Conservation (phyloP, 768 basidiomycete genomes). For the Boletus rubroflammeus region DNA sequence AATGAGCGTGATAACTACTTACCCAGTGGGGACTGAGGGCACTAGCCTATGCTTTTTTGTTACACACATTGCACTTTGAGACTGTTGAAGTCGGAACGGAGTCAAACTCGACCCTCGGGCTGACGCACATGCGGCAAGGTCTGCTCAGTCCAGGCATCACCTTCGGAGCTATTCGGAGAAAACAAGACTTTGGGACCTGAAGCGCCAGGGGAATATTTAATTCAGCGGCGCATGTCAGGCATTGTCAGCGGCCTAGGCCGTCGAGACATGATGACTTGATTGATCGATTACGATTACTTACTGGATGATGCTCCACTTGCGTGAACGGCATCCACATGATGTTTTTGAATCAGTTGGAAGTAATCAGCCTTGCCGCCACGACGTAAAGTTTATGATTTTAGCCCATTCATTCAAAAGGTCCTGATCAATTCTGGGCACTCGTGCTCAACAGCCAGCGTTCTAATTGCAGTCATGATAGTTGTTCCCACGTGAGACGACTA, state of each 20-base stretch:
- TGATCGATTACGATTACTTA: no score
- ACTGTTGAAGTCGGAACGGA: neutral
- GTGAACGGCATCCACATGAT: constrained; percentile 1
- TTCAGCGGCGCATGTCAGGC: neutral
- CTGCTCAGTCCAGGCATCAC: neutral
- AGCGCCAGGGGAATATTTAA: neutral
- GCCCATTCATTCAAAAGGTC: neutral
- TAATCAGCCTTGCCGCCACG: neutral
- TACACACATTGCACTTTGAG: no score
- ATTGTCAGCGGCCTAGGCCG: neutral
- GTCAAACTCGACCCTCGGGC: neutral
- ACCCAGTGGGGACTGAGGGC: neutral
- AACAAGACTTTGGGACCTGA: neutral
- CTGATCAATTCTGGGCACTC: neutral
- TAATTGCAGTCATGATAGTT: neutral
- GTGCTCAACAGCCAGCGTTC: neutral
- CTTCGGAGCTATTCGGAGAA: neutral
- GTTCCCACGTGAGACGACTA: constrained; percentile 23
- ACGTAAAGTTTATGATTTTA: neutral
- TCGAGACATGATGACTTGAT: neutral
- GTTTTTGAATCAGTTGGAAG: neutral
- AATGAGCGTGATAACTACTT: neutral
- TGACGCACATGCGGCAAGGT: neutral
- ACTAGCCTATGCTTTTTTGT: neutral
- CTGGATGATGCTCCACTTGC: neutral